Base-by-base conservation (phyloP, 768 basidiomycete genomes). In the Rhodotorula kratochvilovae region DNA sequence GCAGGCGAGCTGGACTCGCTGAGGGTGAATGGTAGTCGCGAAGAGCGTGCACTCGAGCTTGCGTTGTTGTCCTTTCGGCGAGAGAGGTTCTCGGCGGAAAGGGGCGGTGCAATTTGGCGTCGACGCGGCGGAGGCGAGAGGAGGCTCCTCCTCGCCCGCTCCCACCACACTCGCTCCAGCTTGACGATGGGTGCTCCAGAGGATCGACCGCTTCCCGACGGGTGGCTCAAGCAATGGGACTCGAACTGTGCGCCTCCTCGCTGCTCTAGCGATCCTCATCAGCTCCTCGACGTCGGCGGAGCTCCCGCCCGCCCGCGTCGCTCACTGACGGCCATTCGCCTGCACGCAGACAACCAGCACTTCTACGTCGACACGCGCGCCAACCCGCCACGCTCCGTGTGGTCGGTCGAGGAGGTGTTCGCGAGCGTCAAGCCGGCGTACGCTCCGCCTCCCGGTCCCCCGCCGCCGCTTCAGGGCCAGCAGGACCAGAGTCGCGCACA, bases 341-440 rank as follows among this genome's bases (percentile, higher is more conserved):
- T 35, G n/a, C 39, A 7, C 6, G 8, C 54, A 71, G 61, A 62
- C 45, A 23, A 33, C 4, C 63, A 66, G 19, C 66, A 72, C 59
- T 76, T 77, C 67, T 77, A 74, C 61, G 75, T 78, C 62, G 72
- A 78, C 43, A 76, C 74, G 0, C 48, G 60, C 8, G 74, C 68
- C 31, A 70, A 60, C 35, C 75, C 75, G 7, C 75, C 78, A 2
- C 64, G 67, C 8, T 74, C 73, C 21, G 72, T 75, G 61, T 78
- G 78, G 76, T 56, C 51, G 3, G 76, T 76, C 45, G 75, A 76
- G 3, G 61, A 50, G 46, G 75, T 76, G 48, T 73, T 76, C 31
- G 21, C 48, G 60, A 11, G 66, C 43, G 23, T 25, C 15, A 8
- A 10, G 36, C 31, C 10, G 5, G 3, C n/a, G 12, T 72, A 61